Evolutionary conservation across 257 asterid genomes (phyloP).

Genomic region (Lycium barbarum): DNA sequence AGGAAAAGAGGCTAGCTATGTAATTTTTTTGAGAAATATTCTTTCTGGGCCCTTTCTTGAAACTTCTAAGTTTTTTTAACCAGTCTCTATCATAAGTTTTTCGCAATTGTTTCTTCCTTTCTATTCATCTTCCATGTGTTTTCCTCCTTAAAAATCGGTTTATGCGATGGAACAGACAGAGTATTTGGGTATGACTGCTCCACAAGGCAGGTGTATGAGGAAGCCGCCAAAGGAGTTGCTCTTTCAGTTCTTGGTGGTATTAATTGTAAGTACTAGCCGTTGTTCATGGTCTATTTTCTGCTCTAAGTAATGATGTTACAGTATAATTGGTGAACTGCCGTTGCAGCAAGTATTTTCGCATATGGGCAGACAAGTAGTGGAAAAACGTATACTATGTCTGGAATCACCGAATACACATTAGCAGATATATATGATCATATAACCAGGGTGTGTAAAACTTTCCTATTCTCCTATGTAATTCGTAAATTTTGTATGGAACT

Average conservation of each 20-base stretch:
- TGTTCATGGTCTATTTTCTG: background rate
- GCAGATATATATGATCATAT: conserved; percentile 60
- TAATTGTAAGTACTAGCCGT: conserved; percentile 67
- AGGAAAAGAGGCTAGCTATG: background rate
- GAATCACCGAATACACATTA: conserved; percentile 54
- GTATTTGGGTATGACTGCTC: conserved; percentile 66
- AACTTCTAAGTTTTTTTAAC: background rate
- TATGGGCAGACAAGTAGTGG: conserved; percentile 84
- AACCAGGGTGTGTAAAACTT: conserved; percentile 40
- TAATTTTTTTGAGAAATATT: background rate
- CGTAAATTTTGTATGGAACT: background rate
- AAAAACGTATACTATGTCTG: conserved; percentile 68
- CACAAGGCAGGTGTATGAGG: conserved; percentile 80
- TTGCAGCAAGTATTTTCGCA: conserved; percentile 75
- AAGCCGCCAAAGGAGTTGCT: conserved; percentile 79
- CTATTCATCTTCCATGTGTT: background rate
- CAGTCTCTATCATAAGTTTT: background rate
- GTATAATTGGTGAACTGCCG: conserved; percentile 41
- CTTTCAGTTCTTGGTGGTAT: conserved; percentile 85
- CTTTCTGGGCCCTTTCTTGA: background rate
- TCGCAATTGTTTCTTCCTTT: background rate
- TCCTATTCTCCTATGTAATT: conserved; percentile 5
- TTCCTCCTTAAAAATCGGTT: background rate
- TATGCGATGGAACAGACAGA: conserved; percentile 57
- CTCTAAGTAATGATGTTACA: conserved; percentile 38